phyloP scores from a whole-genome alignment of 1,284 basidiomycete genomes.

The Malassezia slooffiae region DNA sequence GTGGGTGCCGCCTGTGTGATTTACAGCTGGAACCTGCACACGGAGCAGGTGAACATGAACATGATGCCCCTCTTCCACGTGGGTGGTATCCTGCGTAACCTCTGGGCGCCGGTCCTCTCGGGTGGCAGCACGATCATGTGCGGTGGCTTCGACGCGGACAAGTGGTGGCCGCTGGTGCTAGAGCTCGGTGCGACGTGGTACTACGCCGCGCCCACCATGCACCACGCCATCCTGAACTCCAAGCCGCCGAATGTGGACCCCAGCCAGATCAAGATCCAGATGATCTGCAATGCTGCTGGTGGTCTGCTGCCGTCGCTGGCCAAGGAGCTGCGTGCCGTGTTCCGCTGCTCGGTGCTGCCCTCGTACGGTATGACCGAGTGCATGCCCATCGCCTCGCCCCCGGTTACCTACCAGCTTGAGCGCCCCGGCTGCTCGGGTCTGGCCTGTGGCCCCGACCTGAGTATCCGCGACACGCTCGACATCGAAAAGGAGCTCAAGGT shows the following conservation, averaged over 20 bases:
- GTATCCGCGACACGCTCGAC: slow-evolving; percentile 44
- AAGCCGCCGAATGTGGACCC: slow-evolving; percentile 37
- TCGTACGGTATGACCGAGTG: slow-evolving; percentile 47
- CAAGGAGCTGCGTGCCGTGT: slow-evolving; percentile 43
- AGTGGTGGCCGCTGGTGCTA: slow-evolving; percentile 42
- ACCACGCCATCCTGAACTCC: slow-evolving; percentile 45
- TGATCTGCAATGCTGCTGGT: slow-evolving; percentile 46
- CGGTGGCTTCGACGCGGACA: slow-evolving; percentile 43
- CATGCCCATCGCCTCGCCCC: slow-evolving; percentile 46
- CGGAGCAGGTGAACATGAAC: slow-evolving; percentile 46
- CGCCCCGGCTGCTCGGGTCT: slow-evolving; percentile 45
- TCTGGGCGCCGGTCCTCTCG: slow-evolving; percentile 44
- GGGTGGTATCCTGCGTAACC: slow-evolving; percentile 44
- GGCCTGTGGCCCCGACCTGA: slow-evolving; percentile 43
- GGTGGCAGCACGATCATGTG: slow-evolving; percentile 45
- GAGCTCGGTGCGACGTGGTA: slow-evolving; percentile 46
- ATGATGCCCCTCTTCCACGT: slow-evolving; percentile 48
- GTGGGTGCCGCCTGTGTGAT: slow-evolving; percentile 45
- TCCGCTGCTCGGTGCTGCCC: slow-evolving; percentile 40
- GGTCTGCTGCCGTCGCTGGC: slow-evolving; percentile 45
- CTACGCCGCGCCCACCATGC: slow-evolving; percentile 46
- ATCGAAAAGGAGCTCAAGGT: slow-evolving; percentile 38
- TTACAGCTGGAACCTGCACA: slow-evolving; percentile 39
- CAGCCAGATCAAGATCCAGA: slow-evolving; percentile 35
- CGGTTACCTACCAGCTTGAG: slow-evolving; percentile 44